Base-by-base conservation (phyloP, 163 green algal species). In the Coccomyxa subellipsoidea region DNA sequence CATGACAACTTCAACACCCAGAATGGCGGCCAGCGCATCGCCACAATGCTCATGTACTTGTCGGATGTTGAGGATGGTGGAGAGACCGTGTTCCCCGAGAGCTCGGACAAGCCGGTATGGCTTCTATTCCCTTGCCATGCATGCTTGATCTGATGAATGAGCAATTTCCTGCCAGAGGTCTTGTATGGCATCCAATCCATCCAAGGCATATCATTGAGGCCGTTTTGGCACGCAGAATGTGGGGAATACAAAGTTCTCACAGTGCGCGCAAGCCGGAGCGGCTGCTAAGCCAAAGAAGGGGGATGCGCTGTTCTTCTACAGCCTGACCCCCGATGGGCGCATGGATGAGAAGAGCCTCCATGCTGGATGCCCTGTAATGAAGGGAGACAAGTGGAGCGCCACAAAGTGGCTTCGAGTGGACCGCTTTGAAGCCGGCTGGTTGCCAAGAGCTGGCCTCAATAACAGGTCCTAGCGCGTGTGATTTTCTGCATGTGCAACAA, bases 31-130 rank as follows among this genome's bases (percentile, higher is more conserved):
- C 92, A 98, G 87, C 88, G 95, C 6, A 82, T 97, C 21, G 91
- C 94, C 31, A 98, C 95, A 0, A 77, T 98, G 34, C 91, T 98
- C 34, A 96, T 97, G 92, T 98, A 98, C 87, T 71, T 86, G 10
- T 69, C 71, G 34, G 83, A 86, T 82, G 79, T 83, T 4, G 84
- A 88, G 82, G 86, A 89, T 78, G 89, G 89, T n/a, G 89, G 89
- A 34, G 89, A 93, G 76, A 93, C 89, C 0, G 86, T 92, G 38
- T 93, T 93, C 73, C 88, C 89, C 0, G 69, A 83, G 36, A 76
- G 35, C 53, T 4, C 31, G 12, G 54, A 69, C 7, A 82, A 82
- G 77, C 76, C 77, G 25, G 76, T 84, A 72, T 32, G 66, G 38
- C 12, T 6, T 39, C 39, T 34, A 70, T 78, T 7, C 23, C 73